phyloP scores from a whole-genome alignment of 2,329 filamentous ascomycete genomes.

The Epichloe brachyelytri region DNA sequence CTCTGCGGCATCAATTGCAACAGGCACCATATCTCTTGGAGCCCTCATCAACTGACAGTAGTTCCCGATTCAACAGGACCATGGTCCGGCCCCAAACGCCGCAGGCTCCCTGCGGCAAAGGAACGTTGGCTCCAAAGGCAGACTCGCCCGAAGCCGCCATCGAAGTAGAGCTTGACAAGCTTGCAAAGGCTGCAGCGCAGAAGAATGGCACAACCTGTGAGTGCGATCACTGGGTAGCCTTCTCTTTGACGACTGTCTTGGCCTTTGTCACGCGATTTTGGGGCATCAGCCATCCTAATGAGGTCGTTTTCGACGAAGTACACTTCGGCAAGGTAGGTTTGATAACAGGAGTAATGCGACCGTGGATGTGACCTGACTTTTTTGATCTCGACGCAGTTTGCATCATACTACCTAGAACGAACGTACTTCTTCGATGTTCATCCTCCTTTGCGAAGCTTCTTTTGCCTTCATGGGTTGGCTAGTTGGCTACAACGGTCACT shows the following conservation, averaged over 20 bases:
- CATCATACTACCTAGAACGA: slow-evolving; percentile 77
- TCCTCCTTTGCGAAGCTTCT: slow-evolving; percentile 93
- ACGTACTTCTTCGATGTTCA: slow-evolving; percentile 99
- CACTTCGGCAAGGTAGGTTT: slow-evolving; percentile 90
- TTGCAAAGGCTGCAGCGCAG: slow-evolving; percentile 26
- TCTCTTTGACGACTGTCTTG: slow-evolving; percentile 63
- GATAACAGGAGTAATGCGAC: neutral
- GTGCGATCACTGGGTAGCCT: slow-evolving; percentile 71
- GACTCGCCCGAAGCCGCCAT: slow-evolving; percentile 23
- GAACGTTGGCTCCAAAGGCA: slow-evolving; percentile 38
- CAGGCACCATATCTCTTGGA: neutral
- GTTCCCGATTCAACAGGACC: slow-evolving; percentile 13
- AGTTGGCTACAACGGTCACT: slow-evolving; percentile 91
- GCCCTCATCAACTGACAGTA: neutral
- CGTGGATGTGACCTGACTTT: neutral
- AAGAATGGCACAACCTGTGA: slow-evolving; percentile 39
- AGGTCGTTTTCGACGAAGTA: slow-evolving; percentile 98
- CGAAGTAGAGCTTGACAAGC: slow-evolving; percentile 38
- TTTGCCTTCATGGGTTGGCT: slow-evolving; percentile 93
- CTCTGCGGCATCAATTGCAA: neutral
- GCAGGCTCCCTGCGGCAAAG: slow-evolving; percentile 49
- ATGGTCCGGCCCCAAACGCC: slow-evolving; percentile 38
- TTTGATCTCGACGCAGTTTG: slow-evolving; percentile 36
- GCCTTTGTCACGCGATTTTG: slow-evolving; percentile 91
- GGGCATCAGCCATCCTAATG: slow-evolving; percentile 87